Evolutionary conservation across 2,329 filamentous ascomycete species (phyloP).

Genomic region (Fusarium protoensiforme): DNA sequence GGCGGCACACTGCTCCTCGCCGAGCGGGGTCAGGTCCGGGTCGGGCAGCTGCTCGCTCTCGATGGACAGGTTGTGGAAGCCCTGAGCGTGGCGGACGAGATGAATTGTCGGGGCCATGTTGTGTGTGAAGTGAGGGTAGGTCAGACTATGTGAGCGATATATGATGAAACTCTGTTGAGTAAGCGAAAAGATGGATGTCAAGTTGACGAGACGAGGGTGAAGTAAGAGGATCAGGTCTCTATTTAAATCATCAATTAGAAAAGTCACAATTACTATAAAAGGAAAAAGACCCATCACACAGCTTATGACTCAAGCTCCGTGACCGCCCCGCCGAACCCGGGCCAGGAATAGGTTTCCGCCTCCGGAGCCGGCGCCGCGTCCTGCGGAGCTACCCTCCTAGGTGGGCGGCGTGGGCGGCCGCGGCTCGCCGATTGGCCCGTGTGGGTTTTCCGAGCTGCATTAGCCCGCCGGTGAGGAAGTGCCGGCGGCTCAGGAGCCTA

Average conservation of each 20-base stretch:
- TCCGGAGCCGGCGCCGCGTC: conserved; percentile 36
- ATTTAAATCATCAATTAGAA: not conserved
- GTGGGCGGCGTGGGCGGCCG: conserved; percentile 35
- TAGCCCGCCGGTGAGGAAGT: conserved; percentile 13
- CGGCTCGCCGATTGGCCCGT: conserved; percentile 35
- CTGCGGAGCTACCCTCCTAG: conserved; percentile 34
- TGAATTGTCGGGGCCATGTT: conserved; percentile 68
- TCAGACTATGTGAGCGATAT: conserved; percentile 8
- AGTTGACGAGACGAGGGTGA: not conserved
- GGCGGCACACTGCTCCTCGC: conserved; percentile 76
- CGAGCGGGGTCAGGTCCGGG: conserved; percentile 80
- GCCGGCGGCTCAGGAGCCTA: not conserved
- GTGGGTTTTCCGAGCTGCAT: conserved; percentile 7
- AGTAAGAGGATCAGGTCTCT: not conserved
- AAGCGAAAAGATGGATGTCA: not conserved
- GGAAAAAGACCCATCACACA: not conserved
- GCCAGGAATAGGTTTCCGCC: conserved; percentile 1
- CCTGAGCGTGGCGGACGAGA: conserved; percentile 80
- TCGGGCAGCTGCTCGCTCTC: conserved; percentile 81
- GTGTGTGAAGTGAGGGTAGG: not conserved
- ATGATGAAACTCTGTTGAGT: not conserved
- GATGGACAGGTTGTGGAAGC: conserved; percentile 80
- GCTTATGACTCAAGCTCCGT: conserved; percentile 32
- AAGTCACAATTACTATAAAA: not conserved
- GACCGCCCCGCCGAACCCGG: conserved; percentile 23